Percentiles rank a stretch among this genome's conserved stretches.
These are phyloP conservation scores for Exophiala viscosa DNA, from an alignment of 2,329 filamentous ascomycete genomes.

Conservation along the genomic window DNA sequence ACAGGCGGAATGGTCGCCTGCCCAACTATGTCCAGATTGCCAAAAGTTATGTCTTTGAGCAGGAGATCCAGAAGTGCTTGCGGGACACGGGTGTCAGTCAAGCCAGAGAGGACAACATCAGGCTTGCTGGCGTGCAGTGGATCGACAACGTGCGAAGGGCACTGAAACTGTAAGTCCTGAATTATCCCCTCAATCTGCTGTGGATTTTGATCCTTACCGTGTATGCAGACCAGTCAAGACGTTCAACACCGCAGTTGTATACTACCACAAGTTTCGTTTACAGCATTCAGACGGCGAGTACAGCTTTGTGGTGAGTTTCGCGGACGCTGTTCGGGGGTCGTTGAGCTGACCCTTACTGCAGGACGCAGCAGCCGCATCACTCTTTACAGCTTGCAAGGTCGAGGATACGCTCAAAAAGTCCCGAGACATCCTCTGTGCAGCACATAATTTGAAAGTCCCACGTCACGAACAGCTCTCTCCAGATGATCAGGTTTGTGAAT, in stretches of 20 bases:
- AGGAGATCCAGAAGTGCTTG: conserved; percentile 71
- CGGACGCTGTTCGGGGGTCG: not conserved
- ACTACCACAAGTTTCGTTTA: conserved; percentile 91
- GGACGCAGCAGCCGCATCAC: conserved; percentile 80
- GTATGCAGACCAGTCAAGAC: conserved; percentile 72
- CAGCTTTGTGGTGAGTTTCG: conserved; percentile 57
- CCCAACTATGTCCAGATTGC: conserved; percentile 63
- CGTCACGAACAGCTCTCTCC: conserved; percentile 63
- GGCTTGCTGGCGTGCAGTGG: conserved; percentile 81
- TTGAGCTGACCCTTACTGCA: conserved; percentile 35
- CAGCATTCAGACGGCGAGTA: conserved; percentile 82
- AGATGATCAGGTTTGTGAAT: conserved; percentile 69
- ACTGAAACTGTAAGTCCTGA: conserved; percentile 66
- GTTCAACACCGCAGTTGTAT: conserved; percentile 84
- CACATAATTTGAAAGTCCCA: conserved; percentile 75
- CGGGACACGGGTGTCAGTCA: conserved; percentile 67
- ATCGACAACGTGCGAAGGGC: conserved; percentile 79
- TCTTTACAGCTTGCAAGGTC: conserved; percentile 94
- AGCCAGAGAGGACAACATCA: conserved; percentile 72
- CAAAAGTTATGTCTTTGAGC: conserved; percentile 77
- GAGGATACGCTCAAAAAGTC: conserved; percentile 98
- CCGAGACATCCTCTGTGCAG: conserved; percentile 82
- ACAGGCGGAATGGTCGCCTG: conserved; percentile 46
- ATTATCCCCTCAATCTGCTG: not conserved
- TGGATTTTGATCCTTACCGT: conserved; percentile 3